Conservation (phyloP, 192 early-diverging fungal species). For the Dissophora globulifera region DNA sequence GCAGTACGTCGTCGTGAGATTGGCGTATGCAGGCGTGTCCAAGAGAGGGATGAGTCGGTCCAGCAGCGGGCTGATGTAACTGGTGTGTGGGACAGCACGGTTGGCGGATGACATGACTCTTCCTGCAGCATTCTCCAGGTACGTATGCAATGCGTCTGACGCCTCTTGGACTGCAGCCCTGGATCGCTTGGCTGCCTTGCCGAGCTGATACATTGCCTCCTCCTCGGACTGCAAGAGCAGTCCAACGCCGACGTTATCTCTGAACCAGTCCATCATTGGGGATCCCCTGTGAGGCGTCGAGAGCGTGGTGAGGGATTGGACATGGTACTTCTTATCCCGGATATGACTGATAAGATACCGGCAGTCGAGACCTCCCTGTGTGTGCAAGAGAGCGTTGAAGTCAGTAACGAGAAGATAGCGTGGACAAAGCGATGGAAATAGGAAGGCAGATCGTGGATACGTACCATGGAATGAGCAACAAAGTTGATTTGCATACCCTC, state of each 20-base stretch:
- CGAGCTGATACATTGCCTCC: slow-evolving; percentile 41
- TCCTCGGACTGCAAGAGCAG: slow-evolving; percentile 57
- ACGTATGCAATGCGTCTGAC: slow-evolving; percentile 13
- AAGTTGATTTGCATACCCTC: slow-evolving; percentile 80
- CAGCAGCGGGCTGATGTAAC: slow-evolving; percentile 50
- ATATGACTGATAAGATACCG: slow-evolving; percentile 92
- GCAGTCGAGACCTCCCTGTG: slow-evolving; percentile 90
- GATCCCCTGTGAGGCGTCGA: slow-evolving; percentile 95
- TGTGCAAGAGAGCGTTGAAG: too few relatives aligned
- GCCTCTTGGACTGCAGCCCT: slow-evolving; percentile 22
- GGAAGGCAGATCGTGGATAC: background rate
- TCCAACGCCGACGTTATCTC: slow-evolving; percentile 87
- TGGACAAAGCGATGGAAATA: too few relatives aligned
- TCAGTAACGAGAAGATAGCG: too few relatives aligned
- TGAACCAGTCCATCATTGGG: slow-evolving; percentile 95
- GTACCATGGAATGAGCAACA: slow-evolving; percentile 92
- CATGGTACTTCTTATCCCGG: slow-evolving; percentile 70
- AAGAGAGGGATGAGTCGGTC: slow-evolving; percentile 74
- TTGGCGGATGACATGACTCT: slow-evolving; percentile 7
- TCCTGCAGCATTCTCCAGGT: background rate
- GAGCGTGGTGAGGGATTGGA: slow-evolving; percentile 88
- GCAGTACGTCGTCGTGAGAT: slow-evolving; percentile 90
- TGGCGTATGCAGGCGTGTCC: slow-evolving; percentile 92
- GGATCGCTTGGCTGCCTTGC: slow-evolving; percentile 42
- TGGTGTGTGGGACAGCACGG: slow-evolving; percentile 7